Conservation (phyloP, 2,329 filamentous ascomycete genomes). For the Aspergillus flavus region DNA sequence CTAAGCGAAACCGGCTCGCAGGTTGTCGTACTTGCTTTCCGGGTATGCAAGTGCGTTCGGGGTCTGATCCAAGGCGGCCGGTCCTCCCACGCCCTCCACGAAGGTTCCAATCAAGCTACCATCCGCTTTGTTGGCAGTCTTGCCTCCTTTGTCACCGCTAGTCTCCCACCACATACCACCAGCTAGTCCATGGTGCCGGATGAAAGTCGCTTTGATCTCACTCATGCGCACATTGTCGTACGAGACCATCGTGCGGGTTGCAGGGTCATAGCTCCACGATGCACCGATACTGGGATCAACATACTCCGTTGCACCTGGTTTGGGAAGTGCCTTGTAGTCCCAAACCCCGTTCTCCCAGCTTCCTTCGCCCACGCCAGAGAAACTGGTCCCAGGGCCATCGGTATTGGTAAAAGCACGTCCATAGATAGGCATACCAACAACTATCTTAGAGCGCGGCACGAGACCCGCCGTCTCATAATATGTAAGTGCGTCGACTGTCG, state of each 20-base stretch:
- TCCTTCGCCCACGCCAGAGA: conserved; percentile 69
- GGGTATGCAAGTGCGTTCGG: conserved; percentile 41
- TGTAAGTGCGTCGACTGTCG: conserved; percentile 68
- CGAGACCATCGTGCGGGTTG: conserved; percentile 68
- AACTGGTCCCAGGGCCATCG: conserved; percentile 71
- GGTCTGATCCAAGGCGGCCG: conserved; percentile 36
- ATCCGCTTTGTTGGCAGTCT: conserved; percentile 34
- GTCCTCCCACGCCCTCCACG: conserved; percentile 39
- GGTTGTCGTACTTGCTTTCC: conserved; percentile 46
- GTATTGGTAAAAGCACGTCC: conserved; percentile 84
- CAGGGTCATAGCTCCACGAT: conserved; percentile 74
- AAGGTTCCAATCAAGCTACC: conserved; percentile 69
- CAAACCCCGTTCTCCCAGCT: conserved; percentile 85
- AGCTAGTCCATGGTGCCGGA: conserved; percentile 68
- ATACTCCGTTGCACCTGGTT: conserved; percentile 64
- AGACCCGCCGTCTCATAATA: conserved; percentile 66
- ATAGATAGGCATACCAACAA: conserved; percentile 95
- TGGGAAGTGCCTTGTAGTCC: conserved; percentile 84
- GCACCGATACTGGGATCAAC: conserved; percentile 67
- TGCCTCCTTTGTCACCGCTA: conserved; percentile 71
- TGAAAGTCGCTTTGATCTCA: conserved; percentile 69
- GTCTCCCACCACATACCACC: conserved; percentile 98
- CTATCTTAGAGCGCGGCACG: conserved; percentile 71
- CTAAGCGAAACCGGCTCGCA: conserved; percentile 33
- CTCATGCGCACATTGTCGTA: conserved; percentile 68